Evolutionary conservation across 768 basidiomycete species (phyloP), one percentile per base, ranked within the genome.

Genomic region (Russula abietina): DNA sequence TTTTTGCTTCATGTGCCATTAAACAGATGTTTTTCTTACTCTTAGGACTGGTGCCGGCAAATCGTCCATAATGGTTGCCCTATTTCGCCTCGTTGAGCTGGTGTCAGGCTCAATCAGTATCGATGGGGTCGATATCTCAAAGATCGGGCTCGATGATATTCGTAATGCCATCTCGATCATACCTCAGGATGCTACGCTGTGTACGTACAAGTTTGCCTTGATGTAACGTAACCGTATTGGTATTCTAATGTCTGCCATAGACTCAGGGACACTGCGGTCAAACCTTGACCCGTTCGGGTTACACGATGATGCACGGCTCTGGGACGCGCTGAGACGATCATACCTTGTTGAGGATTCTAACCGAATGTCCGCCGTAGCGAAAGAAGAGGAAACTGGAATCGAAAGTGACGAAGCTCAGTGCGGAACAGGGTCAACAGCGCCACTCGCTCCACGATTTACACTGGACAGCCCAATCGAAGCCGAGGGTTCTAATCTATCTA

Each of bases 231-330:
- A 7, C n/a, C 16, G 4, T 32, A 19, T 10, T 24, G 17, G 26
- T 48, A 26, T 66, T 50, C 52, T 66, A 59, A 64, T 69, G 49
- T 57, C n/a, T 32, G 67, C 68, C 57, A 54, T 74, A 80, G 86
- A 91, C 75, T 88, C 87, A 17, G 91, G 91, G 57, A 92, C 90
- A 1, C 74, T 96, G 24, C 81, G 93, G 55, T 83, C 83, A 49
- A 97, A 98, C 71, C 83, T 97, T 4, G 95, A 97, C 72, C 95
- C 95, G 0, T 95, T 96, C 75, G 85, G 82, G 54, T 73, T 83
- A 50, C 83, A 90, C 65, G 88, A 90, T 65, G 93, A 96, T 71
- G 84, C 83, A 24, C 79, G 80, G 26, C 79, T 97, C 22, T 94
- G 91, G 87, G 93, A 96, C 69, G 92, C 95, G 4, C 76, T 97